These are phyloP conservation scores for Calonectria montana DNA, from an alignment of 2,329 filamentous ascomycete genomes.

Conservation along the genomic window DNA sequence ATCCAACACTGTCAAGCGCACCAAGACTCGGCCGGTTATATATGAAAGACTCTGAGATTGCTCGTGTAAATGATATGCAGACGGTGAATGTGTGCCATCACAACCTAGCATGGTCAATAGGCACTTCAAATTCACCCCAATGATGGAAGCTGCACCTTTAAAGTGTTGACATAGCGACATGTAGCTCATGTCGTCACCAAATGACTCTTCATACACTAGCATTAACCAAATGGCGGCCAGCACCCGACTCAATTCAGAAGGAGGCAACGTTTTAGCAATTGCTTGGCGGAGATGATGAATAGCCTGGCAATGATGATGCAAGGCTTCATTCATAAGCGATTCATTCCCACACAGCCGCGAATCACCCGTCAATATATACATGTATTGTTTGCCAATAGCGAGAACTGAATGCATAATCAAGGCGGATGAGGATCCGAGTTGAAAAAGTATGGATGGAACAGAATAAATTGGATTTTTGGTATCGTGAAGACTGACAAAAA, in stretches of 20 bases:
- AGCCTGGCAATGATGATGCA: not conserved
- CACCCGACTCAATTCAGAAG: not conserved
- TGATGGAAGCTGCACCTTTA: not conserved
- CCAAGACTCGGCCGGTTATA: not conserved
- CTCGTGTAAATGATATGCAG: too few species aligned
- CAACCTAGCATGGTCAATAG: not conserved
- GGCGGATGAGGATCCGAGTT: not conserved
- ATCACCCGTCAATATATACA: not conserved
- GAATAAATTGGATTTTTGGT: conserved; percentile 7
- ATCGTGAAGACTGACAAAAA: conserved; percentile 6
- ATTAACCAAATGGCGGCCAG: not conserved
- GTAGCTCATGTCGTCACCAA: not conserved
- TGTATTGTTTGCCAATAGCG: not conserved
- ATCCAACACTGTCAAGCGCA: not conserved
- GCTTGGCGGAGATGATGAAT: not conserved
- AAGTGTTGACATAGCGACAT: not conserved
- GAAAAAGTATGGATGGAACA: not conserved
- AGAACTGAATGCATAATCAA: conserved; percentile 8
- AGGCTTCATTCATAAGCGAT: not conserved
- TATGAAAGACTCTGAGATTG: not conserved
- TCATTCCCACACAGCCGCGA: not conserved
- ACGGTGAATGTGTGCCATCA: not conserved
- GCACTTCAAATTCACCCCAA: not conserved
- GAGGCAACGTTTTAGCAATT: not conserved
- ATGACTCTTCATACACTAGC: not conserved